Conservation (phyloP, 2,329 filamentous ascomycete genomes). For the Ophiostoma quercus region DNA sequence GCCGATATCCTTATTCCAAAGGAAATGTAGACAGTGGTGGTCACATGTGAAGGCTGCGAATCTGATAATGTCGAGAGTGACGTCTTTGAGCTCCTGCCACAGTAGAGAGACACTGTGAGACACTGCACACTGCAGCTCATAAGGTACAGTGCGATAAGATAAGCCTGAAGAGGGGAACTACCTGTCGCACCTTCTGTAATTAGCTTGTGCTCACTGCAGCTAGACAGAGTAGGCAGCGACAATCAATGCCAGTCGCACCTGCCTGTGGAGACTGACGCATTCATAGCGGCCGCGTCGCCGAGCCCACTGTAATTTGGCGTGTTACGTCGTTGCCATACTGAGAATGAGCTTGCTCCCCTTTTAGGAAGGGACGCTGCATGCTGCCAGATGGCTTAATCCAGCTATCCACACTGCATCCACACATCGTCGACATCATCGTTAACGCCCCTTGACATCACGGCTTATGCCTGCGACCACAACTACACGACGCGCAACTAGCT, state of each 20-base stretch:
- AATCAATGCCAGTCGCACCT: not conserved
- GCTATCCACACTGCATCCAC: constrained; percentile 9
- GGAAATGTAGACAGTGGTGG: not conserved
- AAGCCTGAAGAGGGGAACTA: not conserved
- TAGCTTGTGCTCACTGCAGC: not conserved
- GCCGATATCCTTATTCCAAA: not conserved
- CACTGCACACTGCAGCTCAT: not conserved
- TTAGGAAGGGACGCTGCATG: constrained; percentile 22
- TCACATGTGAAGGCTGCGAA: not conserved
- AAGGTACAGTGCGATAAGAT: constrained; percentile 21
- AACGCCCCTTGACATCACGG: not conserved
- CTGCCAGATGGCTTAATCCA: constrained; percentile 24
- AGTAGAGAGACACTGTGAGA: not conserved
- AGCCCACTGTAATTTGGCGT: constrained; percentile 9
- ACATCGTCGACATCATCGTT: constrained; percentile 6
- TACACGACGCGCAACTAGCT: not conserved
- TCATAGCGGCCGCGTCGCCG: constrained; percentile 14
- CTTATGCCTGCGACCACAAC: constrained; percentile 17
- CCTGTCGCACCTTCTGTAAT: not conserved
- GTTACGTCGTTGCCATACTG: constrained; percentile 14
- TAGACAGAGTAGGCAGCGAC: not conserved
- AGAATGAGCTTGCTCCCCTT: constrained; percentile 14
- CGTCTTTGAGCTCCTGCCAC: not conserved
- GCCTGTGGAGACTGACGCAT: constrained; percentile 18
- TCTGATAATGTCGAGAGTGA: not conserved